Evolutionary conservation across 2,329 filamentous ascomycete genomes (phyloP), one percentile per base, ranked within the genome.

Genomic region (Pseudofabraea citricarpa): DNA sequence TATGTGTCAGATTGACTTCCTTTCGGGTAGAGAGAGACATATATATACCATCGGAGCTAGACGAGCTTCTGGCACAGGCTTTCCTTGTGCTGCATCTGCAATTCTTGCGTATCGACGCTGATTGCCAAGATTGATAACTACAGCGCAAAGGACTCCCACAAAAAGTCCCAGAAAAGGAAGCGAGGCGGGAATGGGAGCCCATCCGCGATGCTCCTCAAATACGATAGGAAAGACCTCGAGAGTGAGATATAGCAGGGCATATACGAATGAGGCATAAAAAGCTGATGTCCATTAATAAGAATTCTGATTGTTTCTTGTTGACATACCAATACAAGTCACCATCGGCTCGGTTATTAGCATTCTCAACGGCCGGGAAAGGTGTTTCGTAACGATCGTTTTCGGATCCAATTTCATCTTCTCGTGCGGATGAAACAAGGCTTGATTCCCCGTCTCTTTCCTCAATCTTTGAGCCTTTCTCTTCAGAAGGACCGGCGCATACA

Each of bases 211-310:
- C 10, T 69, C 73, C 18, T 67, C 54, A 61, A 87, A 87, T n/a
- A 86, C 76, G 2, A 87, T 68, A 0, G 83, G 82, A 9, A 88
- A 73, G 3, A 63, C 65, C 51, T 59, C 64, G 31, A 68, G 60
- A 71, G 80, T 66, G 46, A 88, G 70, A 59, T 87, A 88, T 0
- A 88, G 68, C 1, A 87, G 72, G 0, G 77, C 81, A 80, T 83
- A 88, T 38, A 75, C 78, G 61, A 88, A 88, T 0, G 81, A 72
- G 0, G 82, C 77, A 81, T 85, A 88, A 3, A 85, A 65, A 0
- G 78, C 80, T 39, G 15, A 7, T 19, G 6, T 13, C 83, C 64
- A 0, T 76, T 80, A 64, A 86, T 87, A 67, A 70, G 78, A 58
- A 79, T 78, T 2, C 79, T 73, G 2, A 77, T 72, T 0, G 75